Evolutionary conservation across 345 rosid genomes (phyloP), one percentile per base, ranked within the genome.

Genomic region (Gossypium longicalyx): DNA sequence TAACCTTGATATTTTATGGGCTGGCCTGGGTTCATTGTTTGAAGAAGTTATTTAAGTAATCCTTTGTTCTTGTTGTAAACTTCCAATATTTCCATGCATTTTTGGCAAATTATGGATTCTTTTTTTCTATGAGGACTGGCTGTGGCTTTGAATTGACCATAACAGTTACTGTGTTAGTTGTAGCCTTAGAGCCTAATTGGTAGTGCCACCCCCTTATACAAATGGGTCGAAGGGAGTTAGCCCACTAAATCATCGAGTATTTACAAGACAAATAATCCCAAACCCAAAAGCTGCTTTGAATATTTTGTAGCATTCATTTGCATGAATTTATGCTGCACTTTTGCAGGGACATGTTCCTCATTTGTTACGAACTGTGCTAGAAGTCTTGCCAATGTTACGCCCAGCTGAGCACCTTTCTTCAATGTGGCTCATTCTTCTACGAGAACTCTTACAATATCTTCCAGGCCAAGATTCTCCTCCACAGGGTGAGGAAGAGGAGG

Each of bases 351-450:
- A 87, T 77, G 86, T 91, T 57, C 87, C 91, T 23, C 97, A 95
- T 76, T 85, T 91, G 69, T 89, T 93, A 66, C 93, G 97, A 44
- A 81, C 90, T 67, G 87, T 87, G 77, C 84, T 95, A 76, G 99
- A 93, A 76, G 81, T 90, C 76, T 80, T 91, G 77, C 98, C 98
- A 41, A 81, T 87, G 67, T 75, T 95, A 80, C 81, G 78, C 49
- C 99, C 99, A 60, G 78, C 90, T 13, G 92, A 91, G 74, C 86
- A 86, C 61, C 90, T 95, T 85, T 85, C 97, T 62, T 87, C 98
- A 67, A 85, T 89, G 93, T 93, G 99, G 99, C 87, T 86, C 51
- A 72, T 88, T 77, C 84, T 95, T 61, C 87, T 88, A 12, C 82
- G 92, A 80, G 88, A 86, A 70, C 84, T 89, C 80, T 81, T 90